Percentiles rank a stretch among this genome's conserved stretches.
These are phyloP conservation scores for Penicillium coffeae DNA, from an alignment of 495 filamentous ascomycete genomes.

Conservation along the genomic window DNA sequence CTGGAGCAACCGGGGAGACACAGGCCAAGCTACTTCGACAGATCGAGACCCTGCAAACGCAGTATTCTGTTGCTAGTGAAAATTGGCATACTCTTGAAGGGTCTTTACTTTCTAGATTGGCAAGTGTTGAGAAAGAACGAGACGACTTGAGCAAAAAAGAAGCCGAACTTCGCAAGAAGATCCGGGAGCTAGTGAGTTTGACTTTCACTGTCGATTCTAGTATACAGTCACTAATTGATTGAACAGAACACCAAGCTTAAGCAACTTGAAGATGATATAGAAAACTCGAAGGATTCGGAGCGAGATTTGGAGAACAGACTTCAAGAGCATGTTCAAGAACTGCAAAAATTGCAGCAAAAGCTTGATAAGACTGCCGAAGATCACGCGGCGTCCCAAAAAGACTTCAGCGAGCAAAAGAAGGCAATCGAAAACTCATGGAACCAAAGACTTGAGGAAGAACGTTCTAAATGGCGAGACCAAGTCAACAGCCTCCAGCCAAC, in stretches of 20 bases:
- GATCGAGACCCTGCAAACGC: constrained; percentile 91
- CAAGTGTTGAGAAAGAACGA: constrained; percentile 78
- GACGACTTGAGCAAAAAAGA: constrained; percentile 84
- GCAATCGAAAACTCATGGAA: constrained; percentile 57
- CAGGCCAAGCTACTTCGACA: constrained; percentile 90
- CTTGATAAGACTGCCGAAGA: constrained; percentile 64
- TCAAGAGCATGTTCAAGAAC: constrained; percentile 55
- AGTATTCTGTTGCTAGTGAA: constrained; percentile 89
- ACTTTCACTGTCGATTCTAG: background rate
- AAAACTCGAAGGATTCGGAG: constrained; percentile 61
- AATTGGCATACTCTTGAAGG: constrained; percentile 97
- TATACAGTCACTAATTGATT: constrained; percentile 9
- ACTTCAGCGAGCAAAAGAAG: constrained; percentile 69
- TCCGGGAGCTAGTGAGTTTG: constrained; percentile 70
- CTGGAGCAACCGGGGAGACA: constrained; percentile 73
- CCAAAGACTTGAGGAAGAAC: constrained; percentile 68
- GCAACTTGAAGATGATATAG: constrained; percentile 77
- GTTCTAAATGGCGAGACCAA: constrained; percentile 68
- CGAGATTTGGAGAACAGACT: constrained; percentile 57
- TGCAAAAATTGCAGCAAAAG: constrained; percentile 59
- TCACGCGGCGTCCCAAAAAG: constrained; percentile 52
- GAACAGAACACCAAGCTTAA: constrained; percentile 68
- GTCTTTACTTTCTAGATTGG: constrained; percentile 68
- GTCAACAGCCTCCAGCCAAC: constrained; percentile 41
- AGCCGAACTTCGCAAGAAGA: constrained; percentile 77